Conservation (phyloP, 805 yeast species). For the Phaffomyces opuntiae region DNA sequence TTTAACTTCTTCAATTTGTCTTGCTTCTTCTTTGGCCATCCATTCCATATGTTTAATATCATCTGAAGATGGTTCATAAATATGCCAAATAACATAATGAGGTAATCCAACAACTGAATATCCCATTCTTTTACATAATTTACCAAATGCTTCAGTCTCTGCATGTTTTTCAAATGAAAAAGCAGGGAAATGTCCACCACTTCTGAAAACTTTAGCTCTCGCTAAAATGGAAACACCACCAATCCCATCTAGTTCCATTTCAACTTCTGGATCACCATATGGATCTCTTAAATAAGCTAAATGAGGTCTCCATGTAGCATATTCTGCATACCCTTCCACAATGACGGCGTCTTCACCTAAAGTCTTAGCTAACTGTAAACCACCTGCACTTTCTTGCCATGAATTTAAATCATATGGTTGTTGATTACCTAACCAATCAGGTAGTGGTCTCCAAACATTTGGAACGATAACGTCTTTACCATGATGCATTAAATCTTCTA, state of each 20-base stretch:
- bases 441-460: slow-evolving; percentile 86
- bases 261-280: slow-evolving; percentile 88
- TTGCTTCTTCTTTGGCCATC: slow-evolving; percentile 80
- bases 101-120: slow-evolving; percentile 87
- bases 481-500: slow-evolving; percentile 92
- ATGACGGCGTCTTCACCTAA: slow-evolving; percentile 93
- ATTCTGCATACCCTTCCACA: slow-evolving; percentile 95
- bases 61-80: slow-evolving; percentile 91
- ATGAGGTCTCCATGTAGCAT: slow-evolving; percentile 97
- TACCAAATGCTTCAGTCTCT: slow-evolving; percentile 96
- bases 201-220: slow-evolving; percentile 78
- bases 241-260: slow-evolving; percentile 91
- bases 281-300: slow-evolving; percentile 93
- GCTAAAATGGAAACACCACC: slow-evolving; percentile 95
- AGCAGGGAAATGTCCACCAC: slow-evolving; percentile 96
- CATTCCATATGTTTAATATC: slow-evolving; percentile 85
- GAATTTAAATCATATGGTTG: slow-evolving; percentile 83
- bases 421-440: slow-evolving; percentile 80
- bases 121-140: slow-evolving; percentile 80
- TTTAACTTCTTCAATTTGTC: slow-evolving; percentile 56
- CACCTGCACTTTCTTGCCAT: slow-evolving; percentile 84
- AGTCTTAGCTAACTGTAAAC: slow-evolving; percentile 62
- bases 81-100: slow-evolving; percentile 95
- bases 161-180: slow-evolving; percentile 95
- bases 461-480: slow-evolving; percentile 91